These are phyloP conservation scores for Agarophyton chilense DNA, from an alignment of 23 red algal genomes.

Conservation along the genomic window DNA sequence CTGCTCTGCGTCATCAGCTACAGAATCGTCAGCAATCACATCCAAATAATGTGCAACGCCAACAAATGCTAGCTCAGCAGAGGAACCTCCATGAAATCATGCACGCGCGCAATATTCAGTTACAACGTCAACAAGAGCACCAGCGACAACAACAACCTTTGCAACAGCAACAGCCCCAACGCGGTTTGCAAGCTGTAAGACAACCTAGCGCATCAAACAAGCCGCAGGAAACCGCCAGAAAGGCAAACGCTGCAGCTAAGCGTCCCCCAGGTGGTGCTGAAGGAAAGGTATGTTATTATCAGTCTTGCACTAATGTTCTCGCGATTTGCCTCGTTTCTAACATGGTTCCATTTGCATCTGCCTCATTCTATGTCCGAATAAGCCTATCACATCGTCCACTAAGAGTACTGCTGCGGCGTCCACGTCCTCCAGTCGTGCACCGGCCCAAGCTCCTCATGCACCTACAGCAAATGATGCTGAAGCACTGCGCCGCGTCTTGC, in stretches of 20 bases:
- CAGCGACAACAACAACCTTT: too few species aligned
- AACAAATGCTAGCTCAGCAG: conserved; percentile 13
- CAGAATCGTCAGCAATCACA: neutral
- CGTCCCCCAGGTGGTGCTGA: neutral
- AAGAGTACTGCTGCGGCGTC: neutral
- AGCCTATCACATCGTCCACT: neutral
- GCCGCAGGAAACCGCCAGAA: neutral
- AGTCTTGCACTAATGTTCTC: neutral
- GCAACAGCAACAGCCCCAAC: neutral
- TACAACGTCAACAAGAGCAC: too few species aligned
- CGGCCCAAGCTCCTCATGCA: neutral
- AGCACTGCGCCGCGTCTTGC: neutral
- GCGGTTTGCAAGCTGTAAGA: neutral
- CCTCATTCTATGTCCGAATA: neutral
- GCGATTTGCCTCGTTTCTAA: neutral
- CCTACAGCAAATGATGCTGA: neutral
- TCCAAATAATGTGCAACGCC: neutral
- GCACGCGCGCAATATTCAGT: too few species aligned
- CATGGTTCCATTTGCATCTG: neutral
- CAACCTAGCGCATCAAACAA: neutral
- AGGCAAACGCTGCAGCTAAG: neutral
- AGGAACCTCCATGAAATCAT: conserved; percentile 32
- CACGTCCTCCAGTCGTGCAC: neutral
- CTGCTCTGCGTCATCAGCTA: neutral
- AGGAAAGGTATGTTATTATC: neutral